These are phyloP conservation scores for Schizopora paradoxa DNA, from an alignment of 1,284 basidiomycete genomes.

Conservation along the genomic window DNA sequence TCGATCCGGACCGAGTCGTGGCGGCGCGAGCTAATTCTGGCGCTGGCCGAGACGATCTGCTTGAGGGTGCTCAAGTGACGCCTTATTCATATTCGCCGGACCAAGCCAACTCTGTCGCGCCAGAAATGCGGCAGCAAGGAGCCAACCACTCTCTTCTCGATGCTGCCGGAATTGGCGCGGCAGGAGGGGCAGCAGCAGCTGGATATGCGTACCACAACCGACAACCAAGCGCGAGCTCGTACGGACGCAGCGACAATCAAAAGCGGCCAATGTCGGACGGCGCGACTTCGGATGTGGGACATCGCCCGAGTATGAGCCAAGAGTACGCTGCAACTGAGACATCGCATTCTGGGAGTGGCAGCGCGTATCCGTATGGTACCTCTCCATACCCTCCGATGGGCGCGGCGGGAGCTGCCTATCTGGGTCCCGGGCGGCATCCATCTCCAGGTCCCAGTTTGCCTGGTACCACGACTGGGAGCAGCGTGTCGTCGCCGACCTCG, in stretches of 20 bases:
- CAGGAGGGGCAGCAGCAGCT: slow-evolving; percentile 9
- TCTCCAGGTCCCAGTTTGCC: slow-evolving; percentile 6
- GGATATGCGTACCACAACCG: too few relatives aligned
- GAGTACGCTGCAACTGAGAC: too few relatives aligned
- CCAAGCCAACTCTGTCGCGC: not conserved
- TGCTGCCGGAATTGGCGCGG: slow-evolving; percentile 8
- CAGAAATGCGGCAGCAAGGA: slow-evolving; percentile 7
- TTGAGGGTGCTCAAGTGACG: slow-evolving; percentile 13
- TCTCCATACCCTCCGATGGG: slow-evolving; percentile 9
- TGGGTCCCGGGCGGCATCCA: not conserved
- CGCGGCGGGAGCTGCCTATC: not conserved
- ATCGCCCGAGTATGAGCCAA: slow-evolving; percentile 7
- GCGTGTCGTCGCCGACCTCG: not conserved
- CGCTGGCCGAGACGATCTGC: slow-evolving; percentile 2
- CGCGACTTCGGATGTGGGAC: slow-evolving; percentile 9
- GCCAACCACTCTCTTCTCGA: slow-evolving; percentile 6
- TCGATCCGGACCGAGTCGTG: slow-evolving; percentile 43
- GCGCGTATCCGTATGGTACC: slow-evolving; percentile 10
- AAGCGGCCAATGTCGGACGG: not conserved
- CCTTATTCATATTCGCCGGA: slow-evolving; percentile 7
- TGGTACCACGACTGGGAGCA: not conserved
- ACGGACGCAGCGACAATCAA: slow-evolving; percentile 6
- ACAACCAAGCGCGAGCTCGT: slow-evolving; percentile 1
- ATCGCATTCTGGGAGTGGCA: too few relatives aligned
- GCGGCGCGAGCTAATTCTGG: slow-evolving; percentile 7